Percentiles rank a stretch among this genome's conserved stretches.
phyloP scores from a whole-genome alignment of 2,329 filamentous ascomycete species.

The Fusarium sp. region DNA sequence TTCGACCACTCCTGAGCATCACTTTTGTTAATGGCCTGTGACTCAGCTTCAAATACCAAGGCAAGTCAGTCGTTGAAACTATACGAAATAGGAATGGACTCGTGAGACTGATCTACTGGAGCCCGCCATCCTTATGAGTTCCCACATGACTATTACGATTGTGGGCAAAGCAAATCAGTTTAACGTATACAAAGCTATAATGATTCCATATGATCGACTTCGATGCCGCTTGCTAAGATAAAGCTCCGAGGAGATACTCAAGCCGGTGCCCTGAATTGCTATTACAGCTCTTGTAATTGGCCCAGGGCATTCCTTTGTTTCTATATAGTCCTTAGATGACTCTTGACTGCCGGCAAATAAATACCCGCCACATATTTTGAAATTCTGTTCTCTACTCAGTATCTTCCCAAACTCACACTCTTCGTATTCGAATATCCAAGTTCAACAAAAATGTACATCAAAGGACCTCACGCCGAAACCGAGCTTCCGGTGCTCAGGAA shows the following conservation, averaged over 20 bases:
- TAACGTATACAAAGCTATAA: neutral
- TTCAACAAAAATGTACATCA: conserved; percentile 66
- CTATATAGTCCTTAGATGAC: neutral
- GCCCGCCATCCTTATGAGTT: neutral
- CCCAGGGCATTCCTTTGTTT: neutral
- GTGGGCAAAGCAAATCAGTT: conserved; percentile 13
- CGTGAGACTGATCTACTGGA: neutral
- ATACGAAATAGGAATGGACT: neutral
- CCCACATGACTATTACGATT: conserved; percentile 17
- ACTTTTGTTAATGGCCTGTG: neutral
- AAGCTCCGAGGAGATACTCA: conserved; percentile 8
- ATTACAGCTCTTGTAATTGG: conserved; percentile 7
- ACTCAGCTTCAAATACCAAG: neutral
- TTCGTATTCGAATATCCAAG: neutral
- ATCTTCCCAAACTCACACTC: neutral
- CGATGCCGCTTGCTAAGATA: neutral
- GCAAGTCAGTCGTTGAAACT: neutral
- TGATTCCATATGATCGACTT: conserved; percentile 24
- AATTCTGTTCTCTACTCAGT: neutral
- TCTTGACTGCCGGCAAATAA: neutral
- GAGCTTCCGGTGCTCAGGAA: conserved; percentile 60
- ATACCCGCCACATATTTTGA: neutral
- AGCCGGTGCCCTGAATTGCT: neutral
- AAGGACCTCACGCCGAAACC: conserved; percentile 62
- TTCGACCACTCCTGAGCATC: neutral